Base-by-base conservation (phyloP, 2,329 filamentous ascomycete genomes). In the Thielaviopsis ethacetica region DNA sequence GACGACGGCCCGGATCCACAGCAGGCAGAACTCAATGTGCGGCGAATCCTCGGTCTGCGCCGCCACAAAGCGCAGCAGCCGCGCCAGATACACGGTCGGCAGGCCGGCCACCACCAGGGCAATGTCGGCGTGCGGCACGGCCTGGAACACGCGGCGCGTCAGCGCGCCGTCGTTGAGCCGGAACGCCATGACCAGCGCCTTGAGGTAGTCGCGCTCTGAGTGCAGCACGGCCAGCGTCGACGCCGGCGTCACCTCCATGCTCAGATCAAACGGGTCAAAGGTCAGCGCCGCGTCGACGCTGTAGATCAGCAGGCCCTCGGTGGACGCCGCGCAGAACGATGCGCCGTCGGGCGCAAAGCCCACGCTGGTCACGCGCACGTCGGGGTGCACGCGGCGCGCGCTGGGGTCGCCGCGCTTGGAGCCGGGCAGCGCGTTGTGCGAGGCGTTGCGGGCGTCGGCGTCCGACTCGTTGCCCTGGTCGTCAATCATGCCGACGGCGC, bases 141-240 rank as follows among this genome's bases (percentile, higher is more conserved):
- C 80, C 71, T 94, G 85, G 72, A 95, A 97, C 19, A 96, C 88
- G 58, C 83, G 83, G 65, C 86, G 86, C 62, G 96, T 82, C 53
- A 98, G 77, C 22, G 83, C 81, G 4, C 83, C 78, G 69, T 95
- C 88, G 72, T 95, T 96, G 61, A 98, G 83, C 5, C 94, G 86
- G 77, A 98, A 98, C 1, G 91, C 86, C 93, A 98, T 98, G 63
- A 96, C 84, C 5, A 98, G 75, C 0, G 93, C 91, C 72, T 93
- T 95, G 63, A 97, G 80, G 70, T 88, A 95, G 67, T 95, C 88
- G 62, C 80, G 80, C 59, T 90, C 83, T 50, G 71, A 74, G 60
- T 85, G 77, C 34, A 86, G 73, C 10, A 85, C 80, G 3, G 79
- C 73, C 0, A 97, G 77, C 0, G 90, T 93, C 2, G 85, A 90